phyloP scores from a whole-genome alignment of 2,329 filamentous ascomycete species.

The Aspergillus pseudoviridinutans region DNA sequence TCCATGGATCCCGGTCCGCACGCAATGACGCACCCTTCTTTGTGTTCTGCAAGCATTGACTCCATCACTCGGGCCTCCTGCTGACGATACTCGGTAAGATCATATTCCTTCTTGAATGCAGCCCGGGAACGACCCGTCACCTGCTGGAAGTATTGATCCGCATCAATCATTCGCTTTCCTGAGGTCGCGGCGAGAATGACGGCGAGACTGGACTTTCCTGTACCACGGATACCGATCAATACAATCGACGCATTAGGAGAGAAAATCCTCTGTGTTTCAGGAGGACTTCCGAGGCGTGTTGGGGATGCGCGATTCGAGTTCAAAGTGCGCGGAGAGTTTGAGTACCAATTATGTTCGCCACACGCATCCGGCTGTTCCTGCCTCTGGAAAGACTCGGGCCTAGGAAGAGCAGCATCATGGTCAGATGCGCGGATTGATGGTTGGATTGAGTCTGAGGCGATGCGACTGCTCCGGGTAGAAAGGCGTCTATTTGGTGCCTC shows the following conservation, averaged over 20 bases:
- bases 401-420: background rate
- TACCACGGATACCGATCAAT: constrained; percentile 67
- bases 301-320: constrained; percentile 29
- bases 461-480: constrained; percentile 1
- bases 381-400: constrained; percentile 7
- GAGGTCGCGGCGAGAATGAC: constrained; percentile 71
- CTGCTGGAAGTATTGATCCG: constrained; percentile 65
- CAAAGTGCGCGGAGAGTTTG: constrained; percentile 20
- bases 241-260: constrained; percentile 65
- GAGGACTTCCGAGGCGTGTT: constrained; percentile 20
- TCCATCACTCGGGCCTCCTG: constrained; percentile 61
- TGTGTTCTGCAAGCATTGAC: constrained; percentile 56
- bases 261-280: constrained; percentile 42
- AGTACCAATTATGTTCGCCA: constrained; percentile 15
- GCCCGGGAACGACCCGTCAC: constrained; percentile 59
- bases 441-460: background rate
- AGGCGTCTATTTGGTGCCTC: constrained; percentile 13
- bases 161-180: constrained; percentile 64
- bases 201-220: constrained; percentile 71
- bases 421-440: background rate
- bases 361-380: constrained; percentile 17
- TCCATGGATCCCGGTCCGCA: constrained; percentile 68
- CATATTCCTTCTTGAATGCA: constrained; percentile 61
- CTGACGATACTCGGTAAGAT: constrained; percentile 58
- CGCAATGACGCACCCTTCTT: constrained; percentile 63